phyloP scores from a whole-genome alignment of 306 rosid genomes.

The Delonix regia region DNA sequence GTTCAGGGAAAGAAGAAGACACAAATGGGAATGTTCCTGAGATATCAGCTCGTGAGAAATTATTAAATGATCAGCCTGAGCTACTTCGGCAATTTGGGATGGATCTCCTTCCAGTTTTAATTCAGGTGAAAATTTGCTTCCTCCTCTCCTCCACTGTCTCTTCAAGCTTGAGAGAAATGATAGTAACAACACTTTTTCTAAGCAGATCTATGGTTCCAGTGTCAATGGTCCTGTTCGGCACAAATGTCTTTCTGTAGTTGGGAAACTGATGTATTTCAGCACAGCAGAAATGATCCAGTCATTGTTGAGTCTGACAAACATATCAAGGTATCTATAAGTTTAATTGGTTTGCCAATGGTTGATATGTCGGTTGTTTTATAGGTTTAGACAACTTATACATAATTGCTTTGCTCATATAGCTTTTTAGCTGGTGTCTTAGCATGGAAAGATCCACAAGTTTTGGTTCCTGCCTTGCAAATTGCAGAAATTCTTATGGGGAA shows the following conservation, averaged over 20 bases:
- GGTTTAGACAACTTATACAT: conserved; percentile 27
- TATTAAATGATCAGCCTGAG: conserved; percentile 89
- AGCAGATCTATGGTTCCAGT: conserved; percentile 95
- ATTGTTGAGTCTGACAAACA: conserved; percentile 74
- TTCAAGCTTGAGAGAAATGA: not conserved
- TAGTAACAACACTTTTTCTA: not conserved
- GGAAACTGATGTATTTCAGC: conserved; percentile 95
- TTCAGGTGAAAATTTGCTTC: conserved; percentile 55
- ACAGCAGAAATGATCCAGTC: conserved; percentile 95
- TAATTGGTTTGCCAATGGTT: conserved; percentile 24
- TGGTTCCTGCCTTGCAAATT: conserved; percentile 95
- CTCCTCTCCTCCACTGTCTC: not conserved
- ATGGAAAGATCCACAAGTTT: conserved; percentile 94
- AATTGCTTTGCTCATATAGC: conserved; percentile 53
- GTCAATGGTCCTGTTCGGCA: conserved; percentile 96
- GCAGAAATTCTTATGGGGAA: conserved; percentile 97
- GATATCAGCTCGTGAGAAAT: conserved; percentile 87
- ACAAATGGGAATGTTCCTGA: conserved; percentile 63
- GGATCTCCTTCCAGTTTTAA: conserved; percentile 93
- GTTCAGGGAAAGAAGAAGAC: conserved; percentile 83
- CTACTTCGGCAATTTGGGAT: conserved; percentile 89
- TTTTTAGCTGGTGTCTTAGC: conserved; percentile 96
- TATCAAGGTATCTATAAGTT: conserved; percentile 72
- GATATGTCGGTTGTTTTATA: not conserved
- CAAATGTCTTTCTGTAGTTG: conserved; percentile 91